These are phyloP conservation scores for Pythium rhizo-oryzae DNA, from an alignment of 352 stramenopile genomes.

Conservation along the genomic window DNA sequence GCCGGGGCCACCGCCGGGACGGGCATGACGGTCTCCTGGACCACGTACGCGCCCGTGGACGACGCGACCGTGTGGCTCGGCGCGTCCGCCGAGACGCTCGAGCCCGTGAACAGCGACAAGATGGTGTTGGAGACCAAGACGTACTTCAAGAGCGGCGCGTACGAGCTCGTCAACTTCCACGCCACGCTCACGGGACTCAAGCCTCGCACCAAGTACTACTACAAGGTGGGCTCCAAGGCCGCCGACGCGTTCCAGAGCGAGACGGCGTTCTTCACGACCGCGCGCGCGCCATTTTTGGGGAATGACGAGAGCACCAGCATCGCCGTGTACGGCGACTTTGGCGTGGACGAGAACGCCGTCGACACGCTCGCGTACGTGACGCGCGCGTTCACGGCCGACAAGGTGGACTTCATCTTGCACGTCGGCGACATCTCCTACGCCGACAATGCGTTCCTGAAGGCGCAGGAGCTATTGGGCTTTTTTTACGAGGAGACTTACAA, in stretches of 20 bases:
- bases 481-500: conserved; percentile 91
- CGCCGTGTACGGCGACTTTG: conserved; percentile 54
- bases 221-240: conserved; percentile 26
- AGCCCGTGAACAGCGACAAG: not conserved
- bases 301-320: conserved; percentile 19
- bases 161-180: conserved; percentile 32
- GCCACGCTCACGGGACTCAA: conserved; percentile 25
- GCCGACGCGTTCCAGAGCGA: conserved; percentile 10
- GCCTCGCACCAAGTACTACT: conserved; percentile 34
- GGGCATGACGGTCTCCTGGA: conserved; percentile 38
- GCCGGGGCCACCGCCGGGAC: conserved; percentile 29
- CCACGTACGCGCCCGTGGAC: conserved; percentile 24
- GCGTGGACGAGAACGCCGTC: conserved; percentile 43
- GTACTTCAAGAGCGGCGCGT: conserved; percentile 30
- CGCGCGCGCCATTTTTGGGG: not conserved
- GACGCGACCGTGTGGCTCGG: conserved; percentile 31
- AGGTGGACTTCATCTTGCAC: conserved; percentile 71
- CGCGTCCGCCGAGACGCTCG: not conserved
- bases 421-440: conserved; percentile 72
- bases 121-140: conserved; percentile 9
- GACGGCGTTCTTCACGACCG: conserved; percentile 27
- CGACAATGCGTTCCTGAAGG: conserved; percentile 28
- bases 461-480: conserved; percentile 47
- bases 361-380: conserved; percentile 48
- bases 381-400: conserved; percentile 27